Percentiles rank a stretch among this genome's conserved stretches.
phyloP scores from a whole-genome alignment of 208 protist genomes.

The Naegleria gruberi region DNA sequence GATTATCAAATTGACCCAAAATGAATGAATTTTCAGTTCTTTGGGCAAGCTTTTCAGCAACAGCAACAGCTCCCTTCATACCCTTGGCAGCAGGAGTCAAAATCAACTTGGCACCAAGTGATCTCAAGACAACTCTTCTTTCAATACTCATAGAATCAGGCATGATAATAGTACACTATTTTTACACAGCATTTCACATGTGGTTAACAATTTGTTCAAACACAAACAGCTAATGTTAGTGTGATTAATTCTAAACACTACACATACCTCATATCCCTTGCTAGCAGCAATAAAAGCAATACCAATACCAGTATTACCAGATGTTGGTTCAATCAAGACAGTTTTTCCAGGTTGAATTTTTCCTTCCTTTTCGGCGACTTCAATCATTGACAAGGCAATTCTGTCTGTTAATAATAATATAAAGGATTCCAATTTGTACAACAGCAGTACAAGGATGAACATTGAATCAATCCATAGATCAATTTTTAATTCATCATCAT shows the following conservation, averaged over 20 bases:
- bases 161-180: slow-evolving; percentile 64
- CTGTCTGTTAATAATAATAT: slow-evolving; percentile 13
- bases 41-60: slow-evolving; percentile 18
- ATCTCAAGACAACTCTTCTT: slow-evolving; percentile 61
- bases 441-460: background rate
- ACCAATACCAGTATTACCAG: slow-evolving; percentile 74
- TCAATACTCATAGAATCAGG: slow-evolving; percentile 77
- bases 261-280: slow-evolving; percentile 54
- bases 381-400: slow-evolving; percentile 37
- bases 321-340: slow-evolving; percentile 65
- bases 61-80: slow-evolving; percentile 53
- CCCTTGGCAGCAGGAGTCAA: slow-evolving; percentile 70
- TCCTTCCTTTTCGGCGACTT: slow-evolving; percentile 30
- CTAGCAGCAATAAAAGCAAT: slow-evolving; percentile 65
- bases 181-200: too few relatives aligned
- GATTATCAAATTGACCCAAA: slow-evolving; percentile 62
- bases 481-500: too few relatives aligned
- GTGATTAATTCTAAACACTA: background rate
- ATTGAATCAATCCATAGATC: too few relatives aligned
- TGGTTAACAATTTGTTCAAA: background rate
- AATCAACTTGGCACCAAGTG: slow-evolving; percentile 72
- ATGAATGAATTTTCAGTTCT: slow-evolving; percentile 24
- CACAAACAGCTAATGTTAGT: background rate
- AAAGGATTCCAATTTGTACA: too few relatives aligned
- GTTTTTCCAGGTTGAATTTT: slow-evolving; percentile 31